Conservation (phyloP, 495 filamentous ascomycete genomes). For the Rusavskia elegans region DNA sequence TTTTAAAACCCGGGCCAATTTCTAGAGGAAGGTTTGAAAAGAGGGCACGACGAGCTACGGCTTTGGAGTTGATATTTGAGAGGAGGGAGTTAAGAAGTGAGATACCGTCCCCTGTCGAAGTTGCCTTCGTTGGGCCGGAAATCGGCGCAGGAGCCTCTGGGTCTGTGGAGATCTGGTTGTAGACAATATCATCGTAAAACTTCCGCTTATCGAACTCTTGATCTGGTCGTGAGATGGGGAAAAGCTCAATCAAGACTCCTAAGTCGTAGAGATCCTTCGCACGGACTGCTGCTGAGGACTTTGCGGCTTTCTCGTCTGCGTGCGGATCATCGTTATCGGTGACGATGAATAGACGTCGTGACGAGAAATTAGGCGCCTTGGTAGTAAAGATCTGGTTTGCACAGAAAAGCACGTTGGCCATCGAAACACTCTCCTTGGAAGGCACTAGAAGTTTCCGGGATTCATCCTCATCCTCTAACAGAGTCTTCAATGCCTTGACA, state of each 20-base stretch:
- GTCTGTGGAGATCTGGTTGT: constrained; percentile 41
- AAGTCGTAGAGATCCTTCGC: constrained; percentile 94
- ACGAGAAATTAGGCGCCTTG: constrained; percentile 85
- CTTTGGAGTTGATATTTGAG: constrained; percentile 80
- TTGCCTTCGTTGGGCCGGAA: constrained; percentile 25
- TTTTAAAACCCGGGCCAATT: constrained; percentile 66
- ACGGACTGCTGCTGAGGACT: constrained; percentile 62
- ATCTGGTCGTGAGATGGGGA: constrained; percentile 65
- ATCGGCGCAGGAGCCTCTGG: constrained; percentile 49
- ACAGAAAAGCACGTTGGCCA: constrained; percentile 87
- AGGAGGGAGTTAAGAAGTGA: constrained; percentile 67
- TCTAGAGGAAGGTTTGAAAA: constrained; percentile 79
- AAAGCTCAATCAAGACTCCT: constrained; percentile 83
- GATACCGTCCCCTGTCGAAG: constrained; percentile 52
- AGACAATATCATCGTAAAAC: constrained; percentile 92
- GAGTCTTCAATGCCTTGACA: constrained; percentile 57
- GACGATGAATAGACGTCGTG: constrained; percentile 82
- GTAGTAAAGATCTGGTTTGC: constrained; percentile 95
- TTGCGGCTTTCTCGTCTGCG: constrained; percentile 46
- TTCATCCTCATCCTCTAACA: constrained; percentile 64
- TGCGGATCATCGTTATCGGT: constrained; percentile 92
- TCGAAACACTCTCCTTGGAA: constrained; percentile 51
- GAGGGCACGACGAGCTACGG: constrained; percentile 69
- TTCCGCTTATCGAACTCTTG: constrained; percentile 68
- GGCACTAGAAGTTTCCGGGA: constrained; percentile 46